phyloP scores from a whole-genome alignment of 2,329 filamentous ascomycete genomes.

The Rasamsonia emersonii region DNA sequence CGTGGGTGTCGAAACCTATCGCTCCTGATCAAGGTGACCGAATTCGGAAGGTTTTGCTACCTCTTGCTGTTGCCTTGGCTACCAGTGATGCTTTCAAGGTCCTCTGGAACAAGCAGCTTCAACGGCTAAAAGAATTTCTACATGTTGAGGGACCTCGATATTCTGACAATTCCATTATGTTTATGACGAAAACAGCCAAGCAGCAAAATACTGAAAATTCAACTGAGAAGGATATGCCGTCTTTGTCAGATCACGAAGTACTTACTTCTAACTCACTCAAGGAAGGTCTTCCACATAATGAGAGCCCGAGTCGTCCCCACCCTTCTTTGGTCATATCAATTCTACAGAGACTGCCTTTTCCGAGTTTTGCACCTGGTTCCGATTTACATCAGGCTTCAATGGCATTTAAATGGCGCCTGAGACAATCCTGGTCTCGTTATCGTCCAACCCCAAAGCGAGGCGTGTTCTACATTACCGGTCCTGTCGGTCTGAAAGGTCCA shows the following conservation, averaged over 20 bases:
- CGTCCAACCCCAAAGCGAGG: slow-evolving; percentile 20
- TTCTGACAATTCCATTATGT: slow-evolving; percentile 7
- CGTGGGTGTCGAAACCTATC: slow-evolving; percentile 20
- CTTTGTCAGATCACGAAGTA: slow-evolving; percentile 13
- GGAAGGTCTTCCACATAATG: slow-evolving; percentile 11
- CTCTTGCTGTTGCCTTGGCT: slow-evolving; percentile 23
- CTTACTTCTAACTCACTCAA: slow-evolving; percentile 9
- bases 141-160: slow-evolving; percentile 8
- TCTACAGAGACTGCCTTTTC: slow-evolving; percentile 25
- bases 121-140: slow-evolving; percentile 14
- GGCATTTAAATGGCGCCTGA: slow-evolving; percentile 23
- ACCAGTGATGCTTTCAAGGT: slow-evolving; percentile 25
- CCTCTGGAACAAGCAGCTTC: slow-evolving; percentile 20
- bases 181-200: slow-evolving; percentile 1
- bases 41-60: slow-evolving; percentile 21
- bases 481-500: slow-evolving; percentile 24
- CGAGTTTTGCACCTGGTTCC: slow-evolving; percentile 24
- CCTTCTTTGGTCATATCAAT: slow-evolving; percentile 23
- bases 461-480: slow-evolving; percentile 25
- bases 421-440: slow-evolving; percentile 14
- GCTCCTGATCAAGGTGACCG: slow-evolving; percentile 22
- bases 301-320: slow-evolving; percentile 12
- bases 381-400: slow-evolving; percentile 24
- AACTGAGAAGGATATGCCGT: slow-evolving; percentile 12
- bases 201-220: slow-evolving; percentile 7